Evolutionary conservation across 1,284 basidiomycete genomes (phyloP), one percentile per base, ranked within the genome.

Genomic region (Sanghuangporus weigelae): DNA sequence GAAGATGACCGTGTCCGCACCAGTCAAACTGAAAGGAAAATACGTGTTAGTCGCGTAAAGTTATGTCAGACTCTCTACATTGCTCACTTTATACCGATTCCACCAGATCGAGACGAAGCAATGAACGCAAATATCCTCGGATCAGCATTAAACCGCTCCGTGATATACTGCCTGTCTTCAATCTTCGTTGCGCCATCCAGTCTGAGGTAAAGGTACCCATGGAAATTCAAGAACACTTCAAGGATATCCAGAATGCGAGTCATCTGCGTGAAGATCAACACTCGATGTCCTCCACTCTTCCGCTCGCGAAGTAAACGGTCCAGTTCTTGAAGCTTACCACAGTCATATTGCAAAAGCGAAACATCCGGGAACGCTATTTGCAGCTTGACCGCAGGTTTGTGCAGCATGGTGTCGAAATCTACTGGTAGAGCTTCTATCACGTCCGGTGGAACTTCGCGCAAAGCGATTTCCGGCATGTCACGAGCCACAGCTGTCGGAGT

Each of bases 201-300:
- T 5, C 96, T 85, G 8, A 98, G 83, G 74, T 98, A 98, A 5
- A 96, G 84, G 73, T 96, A 95, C 0, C 96, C 96, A 70, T 96
- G 94, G 68, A 94, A 89, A 70, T 92, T 96, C 65, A 98, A 81
- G 76, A 96, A 98, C 42, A 89, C 88, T 73, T 98, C 96, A 57
- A 98, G 81, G 62, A 98, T 96, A 74, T 98, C 96, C 61, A 98
- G 81, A 42, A 98, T 91, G 64, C 85, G 84, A 23, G 96, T 98
- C 96, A 98, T 98, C 72, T 98, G 96, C 0, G 96, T 98, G 74
- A 98, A 98, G 69, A 98, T 96, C 56, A 98, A 81, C 23, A 94
- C 84, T 1, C 96, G 90, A 72, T 98, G 95, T 0, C 94, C 93
- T 2, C 86, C 93, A 0, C 85, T 85, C 71, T 96, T 95, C 72